Evolutionary conservation across 306 rosid species (phyloP), one percentile per base, ranked within the genome.

Genomic region (Sesbania bispinosa): DNA sequence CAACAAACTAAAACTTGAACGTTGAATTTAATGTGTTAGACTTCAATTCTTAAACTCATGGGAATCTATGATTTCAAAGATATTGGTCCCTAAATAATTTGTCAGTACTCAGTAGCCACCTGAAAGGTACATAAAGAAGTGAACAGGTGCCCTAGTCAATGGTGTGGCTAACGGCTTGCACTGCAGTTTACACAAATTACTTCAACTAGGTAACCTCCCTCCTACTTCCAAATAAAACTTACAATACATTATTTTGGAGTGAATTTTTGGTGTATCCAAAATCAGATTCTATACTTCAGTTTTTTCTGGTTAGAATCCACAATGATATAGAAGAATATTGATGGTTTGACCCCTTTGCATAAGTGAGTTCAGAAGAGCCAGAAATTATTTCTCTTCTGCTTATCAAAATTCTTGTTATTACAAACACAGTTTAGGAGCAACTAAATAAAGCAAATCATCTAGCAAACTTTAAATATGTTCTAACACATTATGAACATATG

Each of bases 401-500:
- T 66, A 39, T 53, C 62, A 33, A 58, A 55, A 19, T 14, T 48
- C 8, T 50, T 14, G 21, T 33, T 45, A 64, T 55, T 64, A 74
- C 8, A 43, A 19, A 16, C 51, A 27, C 6, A 36, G 16, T 50
- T 67, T 68, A 51, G 26, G 50, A 36, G 71, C 63, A 65, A 15
- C 27, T 15, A 29, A 16, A 19, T 20, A 23, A 59, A 58, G 26
- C 23, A 58, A 76, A 50, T 30, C 29, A 61, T 59, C 27, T 2
- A 15, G 41, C 36, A 52, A 41, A 66, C 4, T 24, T 9, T 0
- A n/a, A 48, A 52, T 13, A 35, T 23, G 7, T 27, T 20, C 47
- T 35, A 72, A 30, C 27, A 21, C 66, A 7, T 46, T 33, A 15
- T 45, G 61, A 82, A 42, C 41, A 51, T 53, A 68, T 21, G 67